Evolutionary conservation across 2,329 filamentous ascomycete genomes (phyloP), one percentile per base, ranked within the genome.

Genomic region (Monosporascus ibericus): DNA sequence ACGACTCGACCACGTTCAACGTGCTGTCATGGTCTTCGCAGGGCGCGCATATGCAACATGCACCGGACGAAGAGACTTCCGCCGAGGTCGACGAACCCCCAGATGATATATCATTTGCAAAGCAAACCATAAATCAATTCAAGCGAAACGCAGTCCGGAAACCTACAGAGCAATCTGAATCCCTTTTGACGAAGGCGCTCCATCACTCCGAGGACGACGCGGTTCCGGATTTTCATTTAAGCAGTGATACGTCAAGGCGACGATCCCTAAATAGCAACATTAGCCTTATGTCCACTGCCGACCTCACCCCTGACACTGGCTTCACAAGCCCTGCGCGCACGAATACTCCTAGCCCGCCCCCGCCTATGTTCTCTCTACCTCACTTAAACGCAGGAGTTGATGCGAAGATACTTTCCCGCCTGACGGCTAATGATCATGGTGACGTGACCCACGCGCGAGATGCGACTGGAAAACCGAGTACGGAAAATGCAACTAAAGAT

Each of bases 301-400:
- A 96, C 59, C 78, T 97, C 52, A 96, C 91, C n/a, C 96, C 92
- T 70, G 94, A 96, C 64, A 94, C 89, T 53, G 92, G 90, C 54
- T 74, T 95, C 54, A 95, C 92, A 18, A 96, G 90, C 63, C 91
- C 92, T 42, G 87, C 90, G n/a, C 80, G 90, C 52, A 89, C 90
- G 37, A 90, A 84, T 68, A 92, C 90, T 0, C 90, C 92, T 1
- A 97, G 92, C 65, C 92, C 94, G 18, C 90, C 90, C n/a, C 76
- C 86, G 3, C 84, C 84, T 5, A 78, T 84, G 18, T 75, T 81
- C 49, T 72, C 74, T 20, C 75, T 78, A 51, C 66, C 72, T 7
- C 72, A 70, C 25, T 58, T 79, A 36, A 66, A 71, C 42, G 55
- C 61, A 30, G 64, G 58, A 24, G 58, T 66, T 50, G 61, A 61